Evolutionary conservation across 768 basidiomycete genomes (phyloP).

Genomic region (Basidioascus undulatus): DNA sequence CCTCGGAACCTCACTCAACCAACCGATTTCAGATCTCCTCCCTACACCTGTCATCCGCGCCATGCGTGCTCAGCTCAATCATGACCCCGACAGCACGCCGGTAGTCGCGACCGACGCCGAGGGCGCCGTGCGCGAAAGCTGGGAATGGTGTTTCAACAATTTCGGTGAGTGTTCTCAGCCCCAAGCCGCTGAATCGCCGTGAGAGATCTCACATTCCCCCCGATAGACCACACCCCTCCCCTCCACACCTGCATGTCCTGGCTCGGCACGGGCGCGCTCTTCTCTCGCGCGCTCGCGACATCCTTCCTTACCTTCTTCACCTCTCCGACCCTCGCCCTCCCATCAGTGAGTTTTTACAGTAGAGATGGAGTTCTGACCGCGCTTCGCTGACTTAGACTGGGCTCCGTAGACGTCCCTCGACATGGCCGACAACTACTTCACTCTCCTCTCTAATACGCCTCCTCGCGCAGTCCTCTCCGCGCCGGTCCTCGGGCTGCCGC

Average conservation of each 20-base stretch:
- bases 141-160: conserved; percentile 14
- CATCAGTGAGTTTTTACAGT: no score
- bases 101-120: conserved; percentile 7
- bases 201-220: not conserved
- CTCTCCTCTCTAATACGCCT: conserved; percentile 8
- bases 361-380: no score
- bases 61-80: conserved; percentile 8
- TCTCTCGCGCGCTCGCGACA: conserved; percentile 2
- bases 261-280: conserved; percentile 12
- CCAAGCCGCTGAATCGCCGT: no score
- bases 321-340: conserved; percentile 5
- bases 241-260: conserved; percentile 13
- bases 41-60: conserved; percentile 6
- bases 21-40: no score
- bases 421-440: conserved; percentile 12
- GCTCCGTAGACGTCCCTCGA: no score
- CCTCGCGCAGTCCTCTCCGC: conserved; percentile 5
- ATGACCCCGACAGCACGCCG: conserved; percentile 8
- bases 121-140: conserved; percentile 5
- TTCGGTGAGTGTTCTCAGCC: not conserved
- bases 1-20: no score
- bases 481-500: conserved; percentile 3
- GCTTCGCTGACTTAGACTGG: no score
- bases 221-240: not conserved
- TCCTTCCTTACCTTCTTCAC: not conserved